Evolutionary conservation across 1,284 basidiomycete species (phyloP).

Genomic region (Moesziomyces parantarcticus): DNA sequence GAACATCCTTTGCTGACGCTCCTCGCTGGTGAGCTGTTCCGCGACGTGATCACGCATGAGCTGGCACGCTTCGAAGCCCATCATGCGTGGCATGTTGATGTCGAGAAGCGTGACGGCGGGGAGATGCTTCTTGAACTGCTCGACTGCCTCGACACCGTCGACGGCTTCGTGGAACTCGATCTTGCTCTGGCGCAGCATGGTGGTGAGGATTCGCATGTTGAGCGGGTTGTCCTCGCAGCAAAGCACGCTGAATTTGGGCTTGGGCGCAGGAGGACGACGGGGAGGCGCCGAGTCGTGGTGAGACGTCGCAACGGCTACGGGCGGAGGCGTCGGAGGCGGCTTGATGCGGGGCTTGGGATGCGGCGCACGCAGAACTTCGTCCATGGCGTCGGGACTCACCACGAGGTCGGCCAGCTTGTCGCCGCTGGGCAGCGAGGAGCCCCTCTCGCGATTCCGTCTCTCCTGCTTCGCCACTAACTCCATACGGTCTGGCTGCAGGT

Average conservation of each 20-base stretch:
- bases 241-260: slow-evolving; percentile 44
- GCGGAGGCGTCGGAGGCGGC: slow-evolving; percentile 7
- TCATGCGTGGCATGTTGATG: slow-evolving; percentile 60
- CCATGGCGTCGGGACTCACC: slow-evolving; percentile 24
- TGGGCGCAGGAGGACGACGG: neutral
- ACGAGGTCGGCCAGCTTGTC: slow-evolving; percentile 44
- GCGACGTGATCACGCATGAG: slow-evolving; percentile 37
- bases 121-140: slow-evolving; percentile 39
- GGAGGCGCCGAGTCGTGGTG: neutral
- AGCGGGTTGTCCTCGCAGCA: slow-evolving; percentile 61
- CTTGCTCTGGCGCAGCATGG: slow-evolving; percentile 37
- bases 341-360: slow-evolving; percentile 23
- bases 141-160: slow-evolving; percentile 53
- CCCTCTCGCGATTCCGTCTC: slow-evolving; percentile 8
- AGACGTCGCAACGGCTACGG: neutral
- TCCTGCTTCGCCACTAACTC: slow-evolving; percentile 18
- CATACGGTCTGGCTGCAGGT: slow-evolving; percentile 14
- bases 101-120: slow-evolving; percentile 54
- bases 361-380: slow-evolving; percentile 44
- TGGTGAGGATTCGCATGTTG: slow-evolving; percentile 52
- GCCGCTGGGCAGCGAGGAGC: slow-evolving; percentile 5
- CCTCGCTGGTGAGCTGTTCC: slow-evolving; percentile 3
- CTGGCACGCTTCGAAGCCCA: slow-evolving; percentile 53
- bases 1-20: slow-evolving; percentile 8
- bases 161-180: slow-evolving; percentile 44